A percentile compares a stretch with the other conserved stretches of the same genome.
Evolutionary conservation across 2,329 filamentous ascomycete genomes (phyloP).

Genomic region (Hirsutella thompsonii): DNA sequence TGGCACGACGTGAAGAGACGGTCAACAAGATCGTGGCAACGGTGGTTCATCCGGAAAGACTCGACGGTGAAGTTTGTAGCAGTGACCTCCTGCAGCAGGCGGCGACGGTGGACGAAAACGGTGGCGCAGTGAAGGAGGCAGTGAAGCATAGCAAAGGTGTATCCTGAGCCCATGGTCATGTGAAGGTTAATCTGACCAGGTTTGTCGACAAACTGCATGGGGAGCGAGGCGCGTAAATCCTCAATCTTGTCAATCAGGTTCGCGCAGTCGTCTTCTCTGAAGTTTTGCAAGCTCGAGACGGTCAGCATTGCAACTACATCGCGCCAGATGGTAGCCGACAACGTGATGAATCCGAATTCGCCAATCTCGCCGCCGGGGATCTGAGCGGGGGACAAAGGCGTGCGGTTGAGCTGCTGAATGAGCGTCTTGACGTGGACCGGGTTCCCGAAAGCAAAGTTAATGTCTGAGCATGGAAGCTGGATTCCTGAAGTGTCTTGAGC

Average conservation of each 20-base stretch:
- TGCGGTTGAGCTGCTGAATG: conserved; percentile 23
- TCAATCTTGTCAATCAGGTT: conserved; percentile 42
- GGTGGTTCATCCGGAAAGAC: conserved; percentile 35
- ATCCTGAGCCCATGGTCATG: conserved; percentile 51
- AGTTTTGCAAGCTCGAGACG: conserved; percentile 34
- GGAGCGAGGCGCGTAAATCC: conserved; percentile 37
- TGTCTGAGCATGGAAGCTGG: conserved; percentile 45
- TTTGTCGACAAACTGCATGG: conserved; percentile 48
- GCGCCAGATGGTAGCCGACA: conserved; percentile 48
- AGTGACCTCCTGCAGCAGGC: conserved; percentile 44
- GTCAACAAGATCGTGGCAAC: conserved; percentile 40
- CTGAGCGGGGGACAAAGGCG: conserved; percentile 22
- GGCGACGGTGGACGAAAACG: conserved; percentile 47
- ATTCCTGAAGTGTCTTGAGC: conserved; percentile 41
- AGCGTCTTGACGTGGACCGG: conserved; percentile 46
- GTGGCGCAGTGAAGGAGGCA: conserved; percentile 47
- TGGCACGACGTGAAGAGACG: conserved; percentile 46
- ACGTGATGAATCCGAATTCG: conserved; percentile 48
- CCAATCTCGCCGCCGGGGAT: conserved; percentile 37
- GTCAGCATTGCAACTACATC: conserved; percentile 50
- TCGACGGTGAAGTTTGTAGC: conserved; percentile 38
- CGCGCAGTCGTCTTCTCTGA: conserved; percentile 39
- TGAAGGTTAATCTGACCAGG: conserved; percentile 47
- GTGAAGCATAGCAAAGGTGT: conserved; percentile 50
- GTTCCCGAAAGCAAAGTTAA: conserved; percentile 51